A percentile compares a stretch with the other conserved stretches of the same genome.
These are phyloP conservation scores for Chenopodium album DNA, from an alignment of 148 eudicot genomes.

Conservation along the genomic window DNA sequence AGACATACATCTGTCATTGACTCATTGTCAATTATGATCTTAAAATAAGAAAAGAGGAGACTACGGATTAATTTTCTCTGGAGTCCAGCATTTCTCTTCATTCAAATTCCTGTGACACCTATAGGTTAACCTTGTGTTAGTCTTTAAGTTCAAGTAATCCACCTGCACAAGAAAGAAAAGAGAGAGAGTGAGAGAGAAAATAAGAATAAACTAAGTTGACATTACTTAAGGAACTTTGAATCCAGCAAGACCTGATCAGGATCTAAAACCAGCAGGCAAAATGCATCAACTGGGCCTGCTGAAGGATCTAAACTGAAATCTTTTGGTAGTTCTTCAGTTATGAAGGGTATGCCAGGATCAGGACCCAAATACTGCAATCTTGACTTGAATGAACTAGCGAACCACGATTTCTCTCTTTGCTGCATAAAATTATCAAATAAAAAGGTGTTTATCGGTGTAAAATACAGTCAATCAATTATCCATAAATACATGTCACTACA, in stretches of 20 bases:
- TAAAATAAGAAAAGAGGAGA: constrained; percentile 1
- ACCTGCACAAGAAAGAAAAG: constrained; percentile 47
- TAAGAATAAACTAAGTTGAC: background rate
- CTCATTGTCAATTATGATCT: constrained; percentile 16
- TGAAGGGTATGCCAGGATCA: constrained; percentile 64
- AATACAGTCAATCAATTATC: background rate
- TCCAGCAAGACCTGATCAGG: constrained; percentile 61
- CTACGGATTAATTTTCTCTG: constrained; percentile 55
- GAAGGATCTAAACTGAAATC: constrained; percentile 60
- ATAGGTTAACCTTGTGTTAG: constrained; percentile 47
- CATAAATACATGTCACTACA: background rate
- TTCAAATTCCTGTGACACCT: constrained; percentile 29
- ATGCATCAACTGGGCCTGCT: constrained; percentile 64
- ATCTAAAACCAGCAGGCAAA: constrained; percentile 72
- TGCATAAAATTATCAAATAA: constrained; percentile 26
- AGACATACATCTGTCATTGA: constrained; percentile 6
- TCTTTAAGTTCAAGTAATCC: constrained; percentile 84
- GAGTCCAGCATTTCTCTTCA: constrained; percentile 56
- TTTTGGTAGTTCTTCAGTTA: constrained; percentile 40
- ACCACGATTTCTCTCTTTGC: constrained; percentile 88
- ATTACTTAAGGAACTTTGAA: background rate
- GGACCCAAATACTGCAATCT: constrained; percentile 80
- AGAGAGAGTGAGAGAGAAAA: constrained; percentile 3
- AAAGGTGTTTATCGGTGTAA: background rate
- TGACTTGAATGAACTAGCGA: constrained; percentile 60